Evolutionary conservation across 2,329 filamentous ascomycete species (phyloP), one percentile per base, ranked within the genome.

Genomic region (Aspergillus udagawae): DNA sequence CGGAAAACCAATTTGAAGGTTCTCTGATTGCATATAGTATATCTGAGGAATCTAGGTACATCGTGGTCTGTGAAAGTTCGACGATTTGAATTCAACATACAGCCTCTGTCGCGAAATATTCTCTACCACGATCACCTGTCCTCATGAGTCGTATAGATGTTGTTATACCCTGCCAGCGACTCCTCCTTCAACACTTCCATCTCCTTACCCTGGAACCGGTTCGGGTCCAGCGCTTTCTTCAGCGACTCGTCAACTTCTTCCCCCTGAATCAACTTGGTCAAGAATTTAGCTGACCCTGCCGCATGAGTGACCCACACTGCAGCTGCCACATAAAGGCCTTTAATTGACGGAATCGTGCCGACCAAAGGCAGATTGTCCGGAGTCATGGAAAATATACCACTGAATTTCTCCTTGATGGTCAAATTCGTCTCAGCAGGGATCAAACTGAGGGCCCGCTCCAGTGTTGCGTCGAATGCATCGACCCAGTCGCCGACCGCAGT

Each of bases 221-320:
- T 60, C 14, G 70, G 69, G 58, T 68, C 59, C 23, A 71, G 53
- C 6, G 62, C 61, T 29, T 58, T 55, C 53, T 49, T 61, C 38
- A 63, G 35, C 28, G 9, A 38, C 38, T 56, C 57, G 51, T 66
- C 64, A 28, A 69, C 60, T 4, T 51, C 49, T 21, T 65, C 54
- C 10, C 60, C 61, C 45, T 56, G 55, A 17, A 60, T 53, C 45
- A 57, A 59, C 23, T 48, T 51, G 20, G 55, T 49, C 47, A 65
- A 44, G 20, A 74, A 57, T 29, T 64, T 68, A 17, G 69, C 71
- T 5, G 63, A 62, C 1, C 71, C 71, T 47, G 70, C 71, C 28
- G 70, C 72, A 59, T 71, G 69, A 0, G 72, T 73, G 35, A 74
- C 65, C 72, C 72, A 74, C 20, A 74, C 70, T 1, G 69, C 71